Base-by-base conservation (phyloP, 2,329 filamentous ascomycete species). In the Scedosporium boydii region DNA sequence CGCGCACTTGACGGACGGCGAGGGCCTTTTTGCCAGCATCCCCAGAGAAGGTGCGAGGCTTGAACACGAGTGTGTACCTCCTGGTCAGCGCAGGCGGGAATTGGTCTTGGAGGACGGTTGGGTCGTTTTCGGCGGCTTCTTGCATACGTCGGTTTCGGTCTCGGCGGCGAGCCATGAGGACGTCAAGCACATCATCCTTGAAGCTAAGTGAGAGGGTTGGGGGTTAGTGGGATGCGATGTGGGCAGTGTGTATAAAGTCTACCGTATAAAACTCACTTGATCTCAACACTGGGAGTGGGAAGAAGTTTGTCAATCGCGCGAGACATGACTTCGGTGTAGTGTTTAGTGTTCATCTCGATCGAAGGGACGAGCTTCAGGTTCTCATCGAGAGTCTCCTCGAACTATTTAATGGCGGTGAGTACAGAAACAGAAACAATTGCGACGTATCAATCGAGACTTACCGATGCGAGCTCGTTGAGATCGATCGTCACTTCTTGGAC, bases 141-240 rank as follows among this genome's bases (percentile, higher is more conserved):
- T 82, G 77, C 65, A 96, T 81, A 53, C 88, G 87, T 67, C 91
- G 89, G 73, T 99, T 98, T 68, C 92, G 87, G 69, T 87, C 88
- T 69, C 90, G 87, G 68, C 95, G 88, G 72, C 96, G 91, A 48
- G 91, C 90, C 89, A 97, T 96, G 70, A 99, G 88, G 34, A 99
- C 91, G 75, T 99, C 95, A 53, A 99, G 82, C 9, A 98, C 93
- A 75, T 99, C 95, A 71, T 97, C 93, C 75, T 98, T 98, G 82
- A 96, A 98, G 68, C 88, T 91, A 67, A 62, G 21, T 7, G 21
- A 48, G 21, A 48, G n/a, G 38, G n/a, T 12, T 16, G n/a, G 4
- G 27, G 6, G 46, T 61, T 61, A 61, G 59, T 14, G 16, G 21
- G 12, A 44, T 12, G 12, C 3, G 57, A 23, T 27, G 34, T 9